Base-by-base conservation (phyloP, 2,329 filamentous ascomycete genomes). In the Fusarium anthophilum region DNA sequence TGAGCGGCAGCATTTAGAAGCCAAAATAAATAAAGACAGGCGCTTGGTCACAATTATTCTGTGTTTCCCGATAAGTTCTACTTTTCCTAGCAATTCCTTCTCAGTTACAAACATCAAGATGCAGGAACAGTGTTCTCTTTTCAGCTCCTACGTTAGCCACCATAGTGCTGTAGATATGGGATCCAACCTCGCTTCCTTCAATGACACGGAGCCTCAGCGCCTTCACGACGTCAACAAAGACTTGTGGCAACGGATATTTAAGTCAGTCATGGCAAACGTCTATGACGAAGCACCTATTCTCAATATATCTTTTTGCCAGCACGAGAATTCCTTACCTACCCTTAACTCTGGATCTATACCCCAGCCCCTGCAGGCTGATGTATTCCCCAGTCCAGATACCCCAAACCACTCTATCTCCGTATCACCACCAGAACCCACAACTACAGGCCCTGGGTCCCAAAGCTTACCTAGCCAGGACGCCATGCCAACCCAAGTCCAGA, bases 401-500 rank as follows among this genome's bases (percentile, higher is more conserved):
- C 3, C 13, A 11, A 12, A 2, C 24, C 32, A 26, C 17, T 22
- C 5, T 22, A 17, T 2, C 18, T 38, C 10, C 5, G 2, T 8
- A 20, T 20, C 48, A 35, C 48, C 30, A 4, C 17, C n/a, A 38
- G 9, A 38, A 8, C 32, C 18, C 5, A 3, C 32, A 22, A 12
- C 9, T 6, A 6, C 24, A 9, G 17, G 18, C 24, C 24, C 13
- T 2, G 32, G 5, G 50, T 8, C 17, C 13, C 4, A 22, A 26
- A 22, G 0, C 13, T 3, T 3, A 12, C 24, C 6, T 5, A 28
- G 6, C 0, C 32, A 28, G 2, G n/a, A 22, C 7, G 13, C 18
- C 50, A 1, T 17, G 11, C 2, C 18, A 26, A 1, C 50, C 17
- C 32, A 13, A 22, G 9, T 38, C 13, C 50, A 53, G 11, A 26